phyloP scores from a whole-genome alignment of 305 asterid genomes.

The Rubia occidens region DNA sequence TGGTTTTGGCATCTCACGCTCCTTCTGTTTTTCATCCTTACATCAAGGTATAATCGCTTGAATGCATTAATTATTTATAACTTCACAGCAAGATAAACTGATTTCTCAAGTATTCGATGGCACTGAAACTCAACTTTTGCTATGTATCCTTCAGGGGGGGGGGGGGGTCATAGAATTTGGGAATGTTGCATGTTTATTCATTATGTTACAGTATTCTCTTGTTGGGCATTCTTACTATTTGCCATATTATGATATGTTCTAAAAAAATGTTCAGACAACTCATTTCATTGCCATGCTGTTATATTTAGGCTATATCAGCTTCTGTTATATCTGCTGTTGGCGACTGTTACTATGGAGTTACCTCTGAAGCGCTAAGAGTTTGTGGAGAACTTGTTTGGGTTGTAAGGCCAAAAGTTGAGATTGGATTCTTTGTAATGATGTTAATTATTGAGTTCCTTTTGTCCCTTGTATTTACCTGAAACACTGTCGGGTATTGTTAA shows the following conservation, averaged over 20 bases:
- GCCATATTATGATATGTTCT: neutral
- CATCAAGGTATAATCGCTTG: constrained; percentile 58
- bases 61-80: neutral
- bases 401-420: constrained; percentile 83
- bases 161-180: neutral
- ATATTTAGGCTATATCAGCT: constrained; percentile 69
- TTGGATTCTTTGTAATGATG: constrained; percentile 21
- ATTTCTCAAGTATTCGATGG: neutral
- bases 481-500: constrained; percentile 22
- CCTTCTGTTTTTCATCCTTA: constrained; percentile 93
- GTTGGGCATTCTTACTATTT: neutral
- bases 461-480: constrained; percentile 13
- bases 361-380: constrained; percentile 95
- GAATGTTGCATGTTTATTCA: neutral
- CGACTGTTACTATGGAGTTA: constrained; percentile 93
- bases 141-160: neutral
- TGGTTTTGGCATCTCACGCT: constrained; percentile 81
- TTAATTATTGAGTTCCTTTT: constrained; percentile 3
- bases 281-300: constrained; percentile 18
- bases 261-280: neutral
- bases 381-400: constrained; percentile 97
- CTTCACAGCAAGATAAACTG: constrained; percentile 1
- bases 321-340: constrained; percentile 94
- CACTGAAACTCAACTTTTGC: neutral
- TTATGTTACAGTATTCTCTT: neutral